A percentile compares a stretch with the other conserved stretches of the same genome.
Evolutionary conservation across 768 basidiomycete genomes (phyloP).

Genomic region (Boletus pseudo-olivaceus): DNA sequence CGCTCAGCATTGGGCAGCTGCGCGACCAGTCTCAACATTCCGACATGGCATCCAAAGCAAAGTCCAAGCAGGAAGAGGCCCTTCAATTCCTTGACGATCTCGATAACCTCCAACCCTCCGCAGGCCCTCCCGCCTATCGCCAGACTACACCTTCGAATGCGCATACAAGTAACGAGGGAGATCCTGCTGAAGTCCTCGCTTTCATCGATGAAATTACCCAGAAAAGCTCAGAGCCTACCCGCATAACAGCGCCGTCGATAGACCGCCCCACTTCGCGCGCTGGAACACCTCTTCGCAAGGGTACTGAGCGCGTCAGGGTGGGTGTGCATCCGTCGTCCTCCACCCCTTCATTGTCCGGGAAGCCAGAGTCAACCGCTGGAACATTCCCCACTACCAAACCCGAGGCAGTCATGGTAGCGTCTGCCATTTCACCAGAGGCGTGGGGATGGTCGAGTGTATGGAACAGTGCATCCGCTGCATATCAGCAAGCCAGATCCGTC

Average conservation of each 20-base stretch:
- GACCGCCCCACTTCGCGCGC: slow-evolving; percentile 61
- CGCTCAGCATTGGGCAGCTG: neutral
- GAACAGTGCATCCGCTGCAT: slow-evolving; percentile 79
- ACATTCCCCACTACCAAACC: slow-evolving; percentile 16
- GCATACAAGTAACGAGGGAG: slow-evolving; percentile 46
- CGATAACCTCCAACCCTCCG: slow-evolving; percentile 66
- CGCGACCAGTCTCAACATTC: neutral
- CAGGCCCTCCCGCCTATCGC: slow-evolving; percentile 24
- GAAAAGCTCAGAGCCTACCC: slow-evolving; percentile 79
- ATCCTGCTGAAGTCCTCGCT: slow-evolving; percentile 81
- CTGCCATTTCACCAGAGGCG: slow-evolving; percentile 29
- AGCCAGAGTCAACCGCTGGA: slow-evolving; percentile 29
- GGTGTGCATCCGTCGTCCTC: slow-evolving; percentile 46
- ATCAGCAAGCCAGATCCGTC: slow-evolving; percentile 81
- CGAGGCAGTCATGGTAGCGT: slow-evolving; percentile 11
- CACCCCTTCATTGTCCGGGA: slow-evolving; percentile 39
- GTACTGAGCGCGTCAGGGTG: slow-evolving; percentile 70
- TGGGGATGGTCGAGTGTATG: slow-evolving; percentile 93
- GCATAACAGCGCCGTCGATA: slow-evolving; percentile 49
- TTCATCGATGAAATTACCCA: slow-evolving; percentile 95
- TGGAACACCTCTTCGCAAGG: slow-evolving; percentile 72
- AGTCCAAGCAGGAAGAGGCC: slow-evolving; percentile 84
- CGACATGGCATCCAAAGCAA: slow-evolving; percentile 46
- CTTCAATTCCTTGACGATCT: slow-evolving; percentile 93
- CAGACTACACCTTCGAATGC: slow-evolving; percentile 17